phyloP scores from a whole-genome alignment of 139 green algal genomes.

The Ostreobium quekettii region DNA sequence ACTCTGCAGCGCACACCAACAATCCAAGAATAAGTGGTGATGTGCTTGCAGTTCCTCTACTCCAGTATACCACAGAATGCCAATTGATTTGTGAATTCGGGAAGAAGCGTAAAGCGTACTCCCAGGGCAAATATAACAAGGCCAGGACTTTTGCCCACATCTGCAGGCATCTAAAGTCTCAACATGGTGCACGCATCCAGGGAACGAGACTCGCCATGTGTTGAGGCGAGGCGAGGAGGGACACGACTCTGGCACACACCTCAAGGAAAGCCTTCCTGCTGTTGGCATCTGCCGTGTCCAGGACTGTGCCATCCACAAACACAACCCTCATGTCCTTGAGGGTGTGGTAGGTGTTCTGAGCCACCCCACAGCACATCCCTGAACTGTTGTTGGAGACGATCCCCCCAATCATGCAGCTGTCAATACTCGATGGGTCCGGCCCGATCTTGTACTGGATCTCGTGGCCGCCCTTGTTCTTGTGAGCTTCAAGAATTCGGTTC shows the following conservation, averaged over 20 bases:
- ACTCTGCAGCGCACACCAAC: conserved; percentile 32
- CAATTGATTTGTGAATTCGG: too few species aligned
- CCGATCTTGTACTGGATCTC: conserved; percentile 96
- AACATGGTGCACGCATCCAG: background rate
- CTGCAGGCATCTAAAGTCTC: conserved; percentile 4
- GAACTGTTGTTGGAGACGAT: conserved; percentile 97
- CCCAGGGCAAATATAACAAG: too few species aligned
- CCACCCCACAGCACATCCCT: conserved; percentile 97
- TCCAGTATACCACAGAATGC: too few species aligned
- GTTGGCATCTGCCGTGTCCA: conserved; percentile 79
- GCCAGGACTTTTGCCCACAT: background rate
- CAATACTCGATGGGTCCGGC: conserved; percentile 90
- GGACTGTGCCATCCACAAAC: conserved; percentile 85
- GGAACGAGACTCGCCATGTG: too few species aligned
- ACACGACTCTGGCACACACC: conserved; percentile 23
- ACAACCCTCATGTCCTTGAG: conserved; percentile 92
- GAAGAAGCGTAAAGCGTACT: too few species aligned
- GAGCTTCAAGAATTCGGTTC: conserved; percentile 72
- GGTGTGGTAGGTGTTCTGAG: conserved; percentile 89
- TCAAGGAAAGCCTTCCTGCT: conserved; percentile 66
- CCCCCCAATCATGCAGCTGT: conserved; percentile 82
- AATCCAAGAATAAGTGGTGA: too few species aligned
- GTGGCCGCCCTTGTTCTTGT: conserved; percentile 64
- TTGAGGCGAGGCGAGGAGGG: background rate
- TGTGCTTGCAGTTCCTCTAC: too few species aligned